Base-by-base conservation (phyloP, 768 basidiomycete genomes). In the Rhizopogon rudus region DNA sequence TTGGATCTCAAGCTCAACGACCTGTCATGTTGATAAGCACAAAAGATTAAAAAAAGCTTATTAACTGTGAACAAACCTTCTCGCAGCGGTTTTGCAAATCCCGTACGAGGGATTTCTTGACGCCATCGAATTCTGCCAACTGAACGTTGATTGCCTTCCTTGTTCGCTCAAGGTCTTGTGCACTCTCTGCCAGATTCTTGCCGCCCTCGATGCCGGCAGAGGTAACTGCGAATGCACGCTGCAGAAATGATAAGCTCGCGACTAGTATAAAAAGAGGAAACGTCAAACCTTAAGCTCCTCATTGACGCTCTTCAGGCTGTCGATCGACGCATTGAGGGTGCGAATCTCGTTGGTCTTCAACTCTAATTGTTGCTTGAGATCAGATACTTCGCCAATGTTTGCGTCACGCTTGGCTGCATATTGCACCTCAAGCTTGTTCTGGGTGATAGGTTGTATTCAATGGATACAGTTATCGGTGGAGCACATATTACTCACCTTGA, bases 71-170 rank as follows among this genome's bases (percentile, higher is more conserved):
- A 62, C 73, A 58, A 52, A 92, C 95, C 87, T 98, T 98, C 79
- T 99, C 97, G 70, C 97, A 99, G 29, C 97, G 94, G 71, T 99
- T 98, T 76, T 98, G 96, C 63, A 99, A 74, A 77, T 99, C 97
- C 39, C 93, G 88, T 91, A 99, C 97, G 59, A 99, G 82, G 46
- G 91, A 96, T 77, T 97, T 96, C 82, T 98, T 98, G 63, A 97
- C 94, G 17, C 91, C 89, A 68, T 99, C 97, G 71, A 99, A 99
- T 68, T 99, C 97, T 57, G 95, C 92, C 56, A 96, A 85, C 67
- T 98, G 96, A n/a, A 94, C 89, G 59, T 93, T 96, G 74, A 97
- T 94, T 12, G 92, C 91, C 74, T 97, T 98, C 61, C 97, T 84
- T 44, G 92, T 93, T 54, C 96, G 83, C 73, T 99, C 97, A 61